Evolutionary conservation across 106 monocot species (phyloP).

Genomic region (Iris macrosiphon): DNA sequence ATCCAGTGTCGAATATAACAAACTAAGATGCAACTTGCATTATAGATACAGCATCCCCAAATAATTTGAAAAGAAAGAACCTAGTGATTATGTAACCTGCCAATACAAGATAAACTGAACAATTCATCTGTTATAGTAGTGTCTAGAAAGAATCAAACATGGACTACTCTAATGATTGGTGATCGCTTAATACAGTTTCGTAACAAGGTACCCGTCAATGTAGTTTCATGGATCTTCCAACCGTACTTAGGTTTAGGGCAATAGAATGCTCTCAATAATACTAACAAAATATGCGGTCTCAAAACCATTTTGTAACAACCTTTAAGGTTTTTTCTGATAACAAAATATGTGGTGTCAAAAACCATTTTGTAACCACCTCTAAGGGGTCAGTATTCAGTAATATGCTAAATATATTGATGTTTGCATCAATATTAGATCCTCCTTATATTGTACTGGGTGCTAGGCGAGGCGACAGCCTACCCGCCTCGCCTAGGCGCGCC

Average conservation of each 20-base stretch:
- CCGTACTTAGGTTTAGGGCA: not conserved
- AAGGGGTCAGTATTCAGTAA: not conserved
- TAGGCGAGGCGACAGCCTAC: too few species aligned
- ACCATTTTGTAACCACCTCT: too few species aligned
- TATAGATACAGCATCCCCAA: not conserved
- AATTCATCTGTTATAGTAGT: not conserved
- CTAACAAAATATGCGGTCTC: too few species aligned
- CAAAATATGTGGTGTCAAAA: not conserved
- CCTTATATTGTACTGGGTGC: too few species aligned
- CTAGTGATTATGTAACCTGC: not conserved
- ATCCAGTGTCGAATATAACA: not conserved
- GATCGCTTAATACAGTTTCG: constrained; percentile 3
- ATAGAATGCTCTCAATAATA: not conserved
- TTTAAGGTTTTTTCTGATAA: too few species aligned
- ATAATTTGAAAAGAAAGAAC: not conserved
- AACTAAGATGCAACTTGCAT: not conserved
- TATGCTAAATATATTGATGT: not conserved
- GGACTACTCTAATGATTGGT: not conserved
- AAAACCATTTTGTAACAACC: too few species aligned
- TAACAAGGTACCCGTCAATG: not conserved
- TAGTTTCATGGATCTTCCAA: too few species aligned
- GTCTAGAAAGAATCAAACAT: not conserved
- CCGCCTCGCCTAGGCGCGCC: too few species aligned
- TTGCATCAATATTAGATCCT: not conserved
- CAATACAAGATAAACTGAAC: not conserved